phyloP scores from a whole-genome alignment of 176 grass and related monocot species.

The Rhynchospora breviuscula region DNA sequence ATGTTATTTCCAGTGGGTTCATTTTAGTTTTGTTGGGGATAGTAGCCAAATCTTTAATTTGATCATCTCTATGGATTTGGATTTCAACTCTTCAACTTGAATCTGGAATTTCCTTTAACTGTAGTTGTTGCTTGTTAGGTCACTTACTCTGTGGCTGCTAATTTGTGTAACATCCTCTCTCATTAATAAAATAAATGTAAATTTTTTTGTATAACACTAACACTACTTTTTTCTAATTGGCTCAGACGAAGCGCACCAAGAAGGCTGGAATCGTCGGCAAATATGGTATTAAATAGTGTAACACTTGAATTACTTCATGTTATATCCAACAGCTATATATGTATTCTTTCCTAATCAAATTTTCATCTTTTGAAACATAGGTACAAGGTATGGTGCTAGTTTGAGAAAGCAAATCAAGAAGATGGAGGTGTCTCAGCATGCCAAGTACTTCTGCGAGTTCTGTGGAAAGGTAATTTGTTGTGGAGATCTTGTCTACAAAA shows the following conservation, averaged over 20 bases:
- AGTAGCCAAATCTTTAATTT: background rate
- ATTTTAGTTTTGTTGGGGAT: background rate
- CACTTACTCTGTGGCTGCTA: background rate
- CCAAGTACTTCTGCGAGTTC: constrained; percentile 96
- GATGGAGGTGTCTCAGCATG: constrained; percentile 91
- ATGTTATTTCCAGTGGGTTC: background rate
- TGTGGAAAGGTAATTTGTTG: constrained; percentile 55
- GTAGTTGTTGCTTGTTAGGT: background rate
- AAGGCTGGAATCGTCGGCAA: constrained; percentile 92
- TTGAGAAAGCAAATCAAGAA: constrained; percentile 98
- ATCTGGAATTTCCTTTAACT: background rate
- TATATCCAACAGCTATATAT: background rate
- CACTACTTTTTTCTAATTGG: background rate
- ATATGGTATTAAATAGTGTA: constrained; percentile 45
- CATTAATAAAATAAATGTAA: too few relatives aligned
- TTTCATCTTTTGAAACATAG: constrained; percentile 25
- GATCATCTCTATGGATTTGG: background rate
- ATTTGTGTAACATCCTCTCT: background rate
- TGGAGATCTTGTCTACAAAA: background rate
- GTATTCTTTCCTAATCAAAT: background rate
- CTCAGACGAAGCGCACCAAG: constrained; percentile 88
- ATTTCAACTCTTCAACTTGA: background rate
- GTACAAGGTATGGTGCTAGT: constrained; percentile 93
- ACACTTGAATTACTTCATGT: background rate
- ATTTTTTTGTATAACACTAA: constrained; percentile 3